Base-by-base conservation (phyloP, 805 yeast species). In the Candida coleopterorum region DNA sequence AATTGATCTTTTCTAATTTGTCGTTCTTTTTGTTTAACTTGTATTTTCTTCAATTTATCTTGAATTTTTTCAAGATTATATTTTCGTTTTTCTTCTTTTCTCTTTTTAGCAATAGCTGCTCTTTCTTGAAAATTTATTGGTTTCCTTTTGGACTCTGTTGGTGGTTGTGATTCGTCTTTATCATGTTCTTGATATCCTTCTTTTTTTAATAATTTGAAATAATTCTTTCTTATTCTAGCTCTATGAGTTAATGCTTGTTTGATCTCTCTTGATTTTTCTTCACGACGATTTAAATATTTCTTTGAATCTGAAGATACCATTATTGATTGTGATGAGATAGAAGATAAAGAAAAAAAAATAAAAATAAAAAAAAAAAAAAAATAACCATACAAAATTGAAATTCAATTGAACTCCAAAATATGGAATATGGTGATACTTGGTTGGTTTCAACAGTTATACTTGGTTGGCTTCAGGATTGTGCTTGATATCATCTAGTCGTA, bases 221-320 rank as follows among this genome's bases (percentile, higher is more conserved):
- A 89, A 34, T 76, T 79, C 57, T 81, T 85, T 64, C 86, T 77
- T 46, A 89, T 72, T 49, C 93, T 73, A 10, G 96, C 85, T 43
- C 87, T 75, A 52, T 87, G 94, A 0, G 76, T 73, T 45, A 89
- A 71, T 9, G 93, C 81, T 51, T 72, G 75, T 49, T 82, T 81
- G 50, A 89, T 89, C 42, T 87, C 96, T 37, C 75, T 72, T 20
- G 62, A 50, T 43, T 68, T 68, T 39, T 54, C 53, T 42, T 64
- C 70, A 16, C 64, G 58, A 34, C 62, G 37, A 20, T 41, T 37
- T 4, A 36, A 21, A 18, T 38, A 41, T 22, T 36, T 35, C 25
- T 38, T 41, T 17, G 25, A 27, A 18, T 26, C 35, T 30, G 34
- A 32, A 23, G 34, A 32, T 12, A 28, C 34, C 34, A 32, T 32